phyloP scores from a whole-genome alignment of 108 stramenopile species.

The Cyclotella cryptica region DNA sequence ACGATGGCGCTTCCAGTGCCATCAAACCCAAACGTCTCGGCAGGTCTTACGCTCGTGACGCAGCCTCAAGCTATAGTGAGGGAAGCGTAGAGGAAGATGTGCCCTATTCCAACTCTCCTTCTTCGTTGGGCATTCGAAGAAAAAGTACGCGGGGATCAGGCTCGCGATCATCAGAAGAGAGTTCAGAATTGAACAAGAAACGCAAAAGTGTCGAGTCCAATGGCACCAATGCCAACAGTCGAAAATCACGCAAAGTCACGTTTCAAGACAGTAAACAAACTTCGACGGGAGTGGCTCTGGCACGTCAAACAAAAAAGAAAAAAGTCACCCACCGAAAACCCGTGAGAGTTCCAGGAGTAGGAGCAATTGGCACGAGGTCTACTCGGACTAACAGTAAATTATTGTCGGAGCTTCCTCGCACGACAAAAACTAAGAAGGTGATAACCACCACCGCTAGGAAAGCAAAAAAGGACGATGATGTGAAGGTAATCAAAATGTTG shows the following conservation, averaged over 20 bases:
- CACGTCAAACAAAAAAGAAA: constrained; percentile 21
- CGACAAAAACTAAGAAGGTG: constrained; percentile 25
- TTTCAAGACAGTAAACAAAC: constrained; percentile 40
- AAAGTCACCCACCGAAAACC: constrained; percentile 1
- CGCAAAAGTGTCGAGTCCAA: constrained; percentile 37
- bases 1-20: constrained; percentile 19
- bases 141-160: constrained; percentile 19
- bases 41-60: constrained; percentile 7
- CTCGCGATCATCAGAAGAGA: constrained; percentile 20
- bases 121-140: background rate
- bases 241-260: constrained; percentile 10
- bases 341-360: background rate
- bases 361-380: constrained; percentile 32
- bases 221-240: constrained; percentile 17
- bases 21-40: constrained; percentile 4
- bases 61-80: constrained; percentile 28
- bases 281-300: constrained; percentile 42
- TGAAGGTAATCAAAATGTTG: constrained; percentile 62
- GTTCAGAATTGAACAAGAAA: constrained; percentile 10
- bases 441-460: constrained; percentile 20
- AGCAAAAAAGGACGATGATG: constrained; percentile 52
- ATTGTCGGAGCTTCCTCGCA: constrained; percentile 6
- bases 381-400: constrained; percentile 15
- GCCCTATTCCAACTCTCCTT: background rate
- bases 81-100: constrained; percentile 5